Base-by-base conservation (phyloP, 1,139 yeast species). In the Geotrichum reessii region DNA sequence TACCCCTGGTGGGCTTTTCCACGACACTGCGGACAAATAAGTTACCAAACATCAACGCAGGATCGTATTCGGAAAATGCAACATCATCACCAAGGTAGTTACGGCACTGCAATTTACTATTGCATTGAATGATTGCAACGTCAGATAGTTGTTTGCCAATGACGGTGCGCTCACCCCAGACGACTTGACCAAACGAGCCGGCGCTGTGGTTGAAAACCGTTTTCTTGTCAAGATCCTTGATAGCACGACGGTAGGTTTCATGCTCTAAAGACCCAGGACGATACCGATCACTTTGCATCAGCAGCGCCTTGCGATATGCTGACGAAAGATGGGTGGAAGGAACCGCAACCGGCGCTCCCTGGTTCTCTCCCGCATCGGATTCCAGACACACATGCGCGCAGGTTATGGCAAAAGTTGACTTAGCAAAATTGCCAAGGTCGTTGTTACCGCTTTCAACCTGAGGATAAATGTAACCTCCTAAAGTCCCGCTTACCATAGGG, bases 91-190 rank as follows among this genome's bases (percentile, higher is more conserved):
- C 97, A 19, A 91, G 76, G 63, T 74, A 83, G 73, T 91, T 92
- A 57, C 82, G 80, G 64, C 84, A 83, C 64, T 83, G 83, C 57
- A 77, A 74, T 40, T 74, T 74, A 49, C 80, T 78, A 63, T 81
- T 78, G 54, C 93, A 84, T 69, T 87, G 87, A 60, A 92, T 85
- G 40, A 92, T 87, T 0, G 97, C 96, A 63, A 91, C 74, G 72
- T 92, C 97, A 2, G 95, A 86, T 50, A 90, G 76, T 47, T 76
- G 71, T n/a, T 80, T 78, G 33, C 80, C 74, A 40, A 84, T 76
- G 40, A 91, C 81, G 0, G 90, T 80, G 61, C 97, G 78, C 71
- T 92, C 97, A 49, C 97, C 97, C 97, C 97, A 92, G 5, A 89
- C 83, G 14, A 92, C 89, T 65, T 87, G 91, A 0, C 97, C 98